Base-by-base conservation (phyloP, 2,329 filamentous ascomycete genomes). In the Cadophora luteo-olivacea region DNA sequence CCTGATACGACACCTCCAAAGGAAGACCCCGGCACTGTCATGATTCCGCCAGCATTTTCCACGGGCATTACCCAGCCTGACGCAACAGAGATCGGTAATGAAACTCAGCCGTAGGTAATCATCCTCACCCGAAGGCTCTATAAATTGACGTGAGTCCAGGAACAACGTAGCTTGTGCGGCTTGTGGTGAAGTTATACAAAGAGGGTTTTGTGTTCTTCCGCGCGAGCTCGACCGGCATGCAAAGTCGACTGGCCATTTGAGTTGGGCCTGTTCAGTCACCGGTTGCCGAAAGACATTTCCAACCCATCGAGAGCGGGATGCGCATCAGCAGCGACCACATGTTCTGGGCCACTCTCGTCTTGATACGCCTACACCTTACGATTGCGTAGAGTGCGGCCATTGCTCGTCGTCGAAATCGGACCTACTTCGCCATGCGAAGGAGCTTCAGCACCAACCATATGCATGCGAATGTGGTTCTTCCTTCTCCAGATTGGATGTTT, bases 401-500 rank as follows among this genome's bases (percentile, higher is more conserved):
- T 58, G 58, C 8, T 24, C 58, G 14, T 1, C 14, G 3, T 69
- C 68, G 2, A 70, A 70, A 4, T 61, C 66, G 1, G 29, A 69
- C 4, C 51, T 73, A 19, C 68, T 72, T 63, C 67, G 62, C 1
- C 70, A 72, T 66, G 61, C 69, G 3, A 63, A 65, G 41, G 22
- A 67, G 25, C 25, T 54, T 8, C 68, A 72, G 24, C 72, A 73
- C 58, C 66, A 65, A 22, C 67, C 68, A 33, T 71, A 71, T 48
- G 52, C 32, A 4, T 74, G 71, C 32, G 61, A 69, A 22, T 80
- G 78, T 52, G 76, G 75, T 6, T 36, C 32, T 7, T 63, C 22
- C 0, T 80, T 78, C 52, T 72, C 77, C 0, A 72, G 78, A 19
- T 22, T 62, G 0, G 78, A 79, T 65, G 75, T 75, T 0, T 68